Percentiles rank a stretch among this genome's conserved stretches.
These are phyloP conservation scores for Aristolochia californica DNA, from an alignment of 164 flowering plant genomes.

Conservation along the genomic window DNA sequence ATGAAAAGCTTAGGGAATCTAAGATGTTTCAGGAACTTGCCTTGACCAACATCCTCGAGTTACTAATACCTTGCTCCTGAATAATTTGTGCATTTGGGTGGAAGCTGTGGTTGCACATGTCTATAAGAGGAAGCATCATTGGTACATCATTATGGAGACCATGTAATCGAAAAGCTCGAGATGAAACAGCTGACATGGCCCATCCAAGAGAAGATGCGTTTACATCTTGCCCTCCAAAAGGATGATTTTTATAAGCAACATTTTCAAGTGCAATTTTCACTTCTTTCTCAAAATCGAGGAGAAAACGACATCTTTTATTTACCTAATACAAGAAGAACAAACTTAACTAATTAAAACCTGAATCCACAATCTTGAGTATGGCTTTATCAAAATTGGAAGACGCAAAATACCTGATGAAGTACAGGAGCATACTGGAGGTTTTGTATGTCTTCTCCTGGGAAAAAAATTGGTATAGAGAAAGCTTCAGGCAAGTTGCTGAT, in stretches of 20 bases:
- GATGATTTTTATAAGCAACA: slow-evolving; percentile 46
- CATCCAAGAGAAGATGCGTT: slow-evolving; percentile 91
- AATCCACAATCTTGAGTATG: background rate
- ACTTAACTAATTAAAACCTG: background rate
- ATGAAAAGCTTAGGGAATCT: background rate
- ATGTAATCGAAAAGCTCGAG: slow-evolving; percentile 84
- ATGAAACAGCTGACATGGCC: slow-evolving; percentile 98
- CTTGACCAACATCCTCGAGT: slow-evolving; percentile 48
- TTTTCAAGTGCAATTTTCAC: slow-evolving; percentile 34
- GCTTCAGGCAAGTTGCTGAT: slow-evolving; percentile 95
- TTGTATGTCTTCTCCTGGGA: slow-evolving; percentile 86
- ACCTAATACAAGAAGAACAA: slow-evolving; percentile 35
- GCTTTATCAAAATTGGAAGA: background rate
- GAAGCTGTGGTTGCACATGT: slow-evolving; percentile 90
- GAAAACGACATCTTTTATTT: slow-evolving; percentile 88
- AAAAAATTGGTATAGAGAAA: slow-evolving; percentile 81
- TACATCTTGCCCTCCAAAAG: slow-evolving; percentile 68
- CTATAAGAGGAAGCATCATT: slow-evolving; percentile 53
- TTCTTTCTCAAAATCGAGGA: slow-evolving; percentile 77
- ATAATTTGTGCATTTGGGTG: slow-evolving; percentile 72
- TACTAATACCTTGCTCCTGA: slow-evolving; percentile 44
- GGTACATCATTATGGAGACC: slow-evolving; percentile 38
- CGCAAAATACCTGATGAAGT: slow-evolving; percentile 64
- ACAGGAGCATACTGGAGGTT: slow-evolving; percentile 93
- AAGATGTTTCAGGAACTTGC: slow-evolving; percentile 13